These are phyloP conservation scores for Penicillium nucicola DNA, from an alignment of 495 filamentous ascomycete genomes.

Conservation along the genomic window DNA sequence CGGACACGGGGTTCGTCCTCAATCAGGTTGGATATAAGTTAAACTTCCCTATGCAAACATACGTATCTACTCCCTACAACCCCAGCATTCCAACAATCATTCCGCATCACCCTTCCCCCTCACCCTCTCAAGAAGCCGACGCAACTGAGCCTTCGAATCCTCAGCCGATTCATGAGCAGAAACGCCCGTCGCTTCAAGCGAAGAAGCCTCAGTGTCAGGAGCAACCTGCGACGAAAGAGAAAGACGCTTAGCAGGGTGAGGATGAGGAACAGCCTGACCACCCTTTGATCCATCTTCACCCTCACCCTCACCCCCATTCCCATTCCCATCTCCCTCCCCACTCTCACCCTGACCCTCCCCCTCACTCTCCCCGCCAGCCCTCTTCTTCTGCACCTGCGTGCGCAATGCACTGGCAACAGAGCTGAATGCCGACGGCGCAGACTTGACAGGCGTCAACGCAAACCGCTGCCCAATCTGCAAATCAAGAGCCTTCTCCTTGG, in stretches of 20 bases:
- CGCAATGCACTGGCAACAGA: constrained; percentile 19
- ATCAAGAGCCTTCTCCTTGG: constrained; percentile 28
- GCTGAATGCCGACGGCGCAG: constrained; percentile 12
- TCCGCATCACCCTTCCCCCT: constrained; percentile 12
- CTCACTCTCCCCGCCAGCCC: background rate
- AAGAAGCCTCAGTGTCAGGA: constrained; percentile 18
- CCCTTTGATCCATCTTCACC: background rate
- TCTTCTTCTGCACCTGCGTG: constrained; percentile 21
- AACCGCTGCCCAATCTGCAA: constrained; percentile 18
- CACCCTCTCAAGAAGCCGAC: constrained; percentile 19
- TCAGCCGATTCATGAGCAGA: constrained; percentile 12
- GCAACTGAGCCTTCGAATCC: constrained; percentile 19
- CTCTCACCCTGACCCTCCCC: background rate
- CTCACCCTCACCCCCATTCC: background rate
- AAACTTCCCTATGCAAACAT: background rate
- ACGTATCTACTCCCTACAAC: background rate
- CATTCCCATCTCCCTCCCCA: background rate
- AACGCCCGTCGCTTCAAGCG: constrained; percentile 20
- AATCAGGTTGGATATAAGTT: background rate
- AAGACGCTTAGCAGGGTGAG: constrained; percentile 7
- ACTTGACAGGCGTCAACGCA: background rate
- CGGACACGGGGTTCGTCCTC: background rate
- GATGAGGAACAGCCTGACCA: background rate
- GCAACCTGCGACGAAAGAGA: constrained; percentile 16
- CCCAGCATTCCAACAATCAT: background rate